Percentiles rank a stretch among this genome's conserved stretches.
These are phyloP conservation scores for Vinca minor DNA, from an alignment of 257 asterid genomes.

Conservation along the genomic window DNA sequence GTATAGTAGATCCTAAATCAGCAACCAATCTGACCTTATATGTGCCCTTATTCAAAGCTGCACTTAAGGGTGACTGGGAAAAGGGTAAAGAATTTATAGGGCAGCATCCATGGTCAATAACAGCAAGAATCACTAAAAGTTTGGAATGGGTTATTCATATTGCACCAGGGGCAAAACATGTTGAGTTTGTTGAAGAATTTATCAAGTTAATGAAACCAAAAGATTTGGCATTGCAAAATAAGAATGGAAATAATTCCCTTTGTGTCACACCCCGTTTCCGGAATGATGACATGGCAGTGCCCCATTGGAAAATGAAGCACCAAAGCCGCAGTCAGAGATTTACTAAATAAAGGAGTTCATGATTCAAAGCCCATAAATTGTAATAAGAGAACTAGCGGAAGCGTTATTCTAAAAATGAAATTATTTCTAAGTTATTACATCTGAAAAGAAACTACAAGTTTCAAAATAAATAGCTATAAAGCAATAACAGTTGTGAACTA, in stretches of 20 bases:
- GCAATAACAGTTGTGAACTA: too few species aligned
- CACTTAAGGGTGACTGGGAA: conserved; percentile 28
- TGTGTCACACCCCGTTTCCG: too few species aligned
- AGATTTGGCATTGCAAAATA: conserved; percentile 26
- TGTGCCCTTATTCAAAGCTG: conserved; percentile 31
- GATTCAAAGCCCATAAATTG: too few species aligned
- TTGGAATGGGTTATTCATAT: conserved; percentile 30
- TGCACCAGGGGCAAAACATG: conserved; percentile 33
- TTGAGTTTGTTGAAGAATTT: conserved; percentile 26
- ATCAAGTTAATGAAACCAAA: conserved; percentile 24
- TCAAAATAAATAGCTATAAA: too few species aligned
- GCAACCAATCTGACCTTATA: conserved; percentile 19
- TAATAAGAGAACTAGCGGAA: too few species aligned
- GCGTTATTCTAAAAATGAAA: too few species aligned
- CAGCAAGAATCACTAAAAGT: conserved; percentile 29
- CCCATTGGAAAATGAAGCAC: too few species aligned
- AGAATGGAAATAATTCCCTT: conserved; percentile 28
- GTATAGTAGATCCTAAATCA: conserved; percentile 16
- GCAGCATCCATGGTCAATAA: conserved; percentile 15
- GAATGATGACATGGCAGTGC: too few species aligned
- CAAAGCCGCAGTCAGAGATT: too few species aligned
- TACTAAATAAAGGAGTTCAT: too few species aligned
- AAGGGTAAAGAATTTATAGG: conserved; percentile 21
- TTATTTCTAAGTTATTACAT: too few species aligned
- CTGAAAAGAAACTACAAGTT: too few species aligned